Evolutionary conservation across 2,329 filamentous ascomycete species (phyloP).

Genomic region (Aureobasidium sp.): DNA sequence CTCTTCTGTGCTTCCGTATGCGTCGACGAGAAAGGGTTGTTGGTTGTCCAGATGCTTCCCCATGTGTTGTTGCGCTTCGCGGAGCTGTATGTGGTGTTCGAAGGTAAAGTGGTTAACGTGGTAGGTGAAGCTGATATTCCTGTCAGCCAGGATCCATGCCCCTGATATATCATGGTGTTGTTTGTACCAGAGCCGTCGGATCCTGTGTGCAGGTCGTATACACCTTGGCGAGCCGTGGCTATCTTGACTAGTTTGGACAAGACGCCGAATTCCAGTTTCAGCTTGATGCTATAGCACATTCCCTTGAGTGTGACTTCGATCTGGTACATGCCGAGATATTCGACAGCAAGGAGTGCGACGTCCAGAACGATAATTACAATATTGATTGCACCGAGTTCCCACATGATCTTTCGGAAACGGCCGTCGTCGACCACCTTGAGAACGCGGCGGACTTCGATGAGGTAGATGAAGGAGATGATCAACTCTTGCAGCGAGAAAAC

Average conservation of each 20-base stretch:
- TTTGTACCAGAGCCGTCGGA: not conserved
- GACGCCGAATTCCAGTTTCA: conserved; percentile 24
- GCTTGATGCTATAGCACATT: conserved; percentile 22
- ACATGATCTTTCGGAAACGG: conserved; percentile 23
- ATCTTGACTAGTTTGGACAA: conserved; percentile 20
- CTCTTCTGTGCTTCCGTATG: not conserved
- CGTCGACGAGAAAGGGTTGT: not conserved
- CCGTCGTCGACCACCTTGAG: conserved; percentile 12
- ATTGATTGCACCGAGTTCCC: conserved; percentile 31
- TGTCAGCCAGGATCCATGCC: not conserved
- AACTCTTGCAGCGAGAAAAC: conserved; percentile 35
- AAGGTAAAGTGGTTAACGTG: not conserved
- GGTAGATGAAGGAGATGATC: conserved; percentile 24
- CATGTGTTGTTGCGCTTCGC: not conserved
- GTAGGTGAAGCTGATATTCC: not conserved
- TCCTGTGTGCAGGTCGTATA: not conserved
- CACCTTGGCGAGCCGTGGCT: conserved; percentile 14
- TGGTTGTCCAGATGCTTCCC: not conserved
- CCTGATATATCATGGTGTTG: not conserved
- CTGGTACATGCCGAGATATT: conserved; percentile 25
- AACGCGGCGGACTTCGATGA: conserved; percentile 17
- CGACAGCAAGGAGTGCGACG: conserved; percentile 27
- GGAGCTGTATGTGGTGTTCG: not conserved
- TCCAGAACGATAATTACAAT: conserved; percentile 30
- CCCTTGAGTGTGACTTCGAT: conserved; percentile 32